phyloP scores from a whole-genome alignment of 495 filamentous ascomycete species.

The Astrocystis sublimbata region DNA sequence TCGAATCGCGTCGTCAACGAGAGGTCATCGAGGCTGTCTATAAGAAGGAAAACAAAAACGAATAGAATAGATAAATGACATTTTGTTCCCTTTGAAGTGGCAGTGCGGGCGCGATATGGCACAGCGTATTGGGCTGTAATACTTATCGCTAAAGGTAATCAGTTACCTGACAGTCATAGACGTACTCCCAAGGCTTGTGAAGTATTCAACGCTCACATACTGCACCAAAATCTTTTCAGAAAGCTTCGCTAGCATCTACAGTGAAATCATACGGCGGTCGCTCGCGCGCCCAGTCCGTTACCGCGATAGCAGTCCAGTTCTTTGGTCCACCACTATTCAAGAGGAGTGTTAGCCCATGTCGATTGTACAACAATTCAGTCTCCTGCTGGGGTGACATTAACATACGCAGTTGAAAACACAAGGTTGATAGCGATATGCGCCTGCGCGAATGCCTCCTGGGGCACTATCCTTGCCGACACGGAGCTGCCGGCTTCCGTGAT shows the following conservation, averaged over 20 bases:
- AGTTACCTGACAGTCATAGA: too few species aligned
- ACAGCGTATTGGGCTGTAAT: too few species aligned
- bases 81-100: too few species aligned
- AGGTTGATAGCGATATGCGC: constrained; percentile 18
- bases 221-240: neutral
- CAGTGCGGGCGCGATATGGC: too few species aligned
- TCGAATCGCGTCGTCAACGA: too few species aligned
- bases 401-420: constrained; percentile 2
- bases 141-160: too few species aligned
- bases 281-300: constrained; percentile 16
- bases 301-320: constrained; percentile 9
- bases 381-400: neutral
- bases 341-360: neutral
- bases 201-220: neutral
- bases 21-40: too few species aligned
- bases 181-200: too few species aligned
- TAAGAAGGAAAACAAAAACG: too few species aligned
- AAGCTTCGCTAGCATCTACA: neutral
- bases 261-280: constrained; percentile 13
- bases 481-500: neutral
- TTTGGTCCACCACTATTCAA: neutral
- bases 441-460: neutral
- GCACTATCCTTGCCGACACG: constrained; percentile 12
- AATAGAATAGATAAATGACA: too few species aligned
- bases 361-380: neutral